Conservation (phyloP, 83 land plant species). For the Diphasiastrum complanatum region DNA sequence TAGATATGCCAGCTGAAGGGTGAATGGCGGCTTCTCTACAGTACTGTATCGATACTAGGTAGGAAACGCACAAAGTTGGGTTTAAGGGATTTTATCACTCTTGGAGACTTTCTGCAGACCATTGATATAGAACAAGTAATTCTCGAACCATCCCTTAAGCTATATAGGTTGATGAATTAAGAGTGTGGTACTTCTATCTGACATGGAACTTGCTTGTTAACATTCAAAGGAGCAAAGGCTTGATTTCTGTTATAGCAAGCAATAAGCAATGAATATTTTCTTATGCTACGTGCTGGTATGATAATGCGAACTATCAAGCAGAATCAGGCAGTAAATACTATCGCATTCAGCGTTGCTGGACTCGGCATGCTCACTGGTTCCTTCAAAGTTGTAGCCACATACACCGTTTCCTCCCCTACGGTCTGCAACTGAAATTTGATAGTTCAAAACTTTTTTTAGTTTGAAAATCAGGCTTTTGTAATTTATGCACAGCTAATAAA, state of each 20-base stretch:
- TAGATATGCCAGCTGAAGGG: conserved; percentile 68
- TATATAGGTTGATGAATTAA: background rate
- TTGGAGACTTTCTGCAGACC: conserved; percentile 75
- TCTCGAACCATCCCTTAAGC: background rate
- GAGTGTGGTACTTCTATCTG: background rate
- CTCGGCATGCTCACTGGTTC: conserved; percentile 61
- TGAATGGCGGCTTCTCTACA: conserved; percentile 79
- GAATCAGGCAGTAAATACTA: conserved; percentile 68
- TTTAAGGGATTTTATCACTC: conserved; percentile 67
- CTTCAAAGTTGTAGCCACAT: conserved; percentile 74
- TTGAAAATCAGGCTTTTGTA: background rate
- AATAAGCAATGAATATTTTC: too few relatives aligned
- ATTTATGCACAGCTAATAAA: background rate
- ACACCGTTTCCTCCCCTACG: conserved; percentile 55
- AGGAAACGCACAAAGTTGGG: conserved; percentile 85
- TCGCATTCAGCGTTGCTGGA: conserved; percentile 64
- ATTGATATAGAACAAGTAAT: conserved; percentile 59
- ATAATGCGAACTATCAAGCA: conserved; percentile 32
- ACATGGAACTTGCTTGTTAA: background rate
- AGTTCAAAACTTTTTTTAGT: background rate
- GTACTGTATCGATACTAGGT: conserved; percentile 79
- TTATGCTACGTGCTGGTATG: background rate
- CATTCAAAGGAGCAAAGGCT: too few relatives aligned
- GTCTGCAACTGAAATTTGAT: conserved; percentile 19
- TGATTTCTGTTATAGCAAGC: too few relatives aligned